Base-by-base conservation (phyloP, 257 asterid genomes). In the Schizonepeta tenuifolia region DNA sequence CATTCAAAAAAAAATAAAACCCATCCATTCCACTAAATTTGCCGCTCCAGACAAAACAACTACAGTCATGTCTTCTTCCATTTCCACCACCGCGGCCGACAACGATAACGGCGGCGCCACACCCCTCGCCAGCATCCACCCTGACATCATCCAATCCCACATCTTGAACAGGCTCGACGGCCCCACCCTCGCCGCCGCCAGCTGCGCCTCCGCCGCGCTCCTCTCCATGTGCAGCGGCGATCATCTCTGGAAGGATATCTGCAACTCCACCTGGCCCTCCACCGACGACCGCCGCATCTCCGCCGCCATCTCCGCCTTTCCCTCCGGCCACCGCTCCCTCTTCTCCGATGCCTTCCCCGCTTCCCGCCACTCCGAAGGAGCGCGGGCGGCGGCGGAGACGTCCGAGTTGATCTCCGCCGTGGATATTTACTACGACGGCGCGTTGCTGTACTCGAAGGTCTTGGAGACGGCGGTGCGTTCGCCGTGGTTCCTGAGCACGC, bases 101-200 rank as follows among this genome's bases (percentile, higher is more conserved):
- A 7, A 1, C 68, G 65, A 36, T 12, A 4, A 22, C 1, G 63
- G 65, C 58, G 83, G 66, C 24, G 83, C 68, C 41, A 56, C 36
- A 21, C 65, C 81, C 54, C 40, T 76, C 72, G 53, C 87, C 35
- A 77, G 86, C 60, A 64, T 92, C 68, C 96, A 88, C 51, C 82
- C 87, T 0, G 92, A 89, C 60, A 74, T 89, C 14, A 80, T 91
- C 6, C 90, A 77, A 67, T 80, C 89, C 5, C 86, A 89, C 62
- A 86, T 92, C 51, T 67, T 92, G 28, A 86, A 80, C 46, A 79
- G 83, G 57, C 89, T 92, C 35, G 98, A 92, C 75, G 96, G 94
- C 60, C 81, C 81, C 35, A 76, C 91, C 5, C 98, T 92, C 14
- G 87, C 91, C 78, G 72, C 93, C 60, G 44, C 94, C 46, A 74